Base-by-base conservation (phyloP, 1,284 basidiomycete genomes). In the Caloboletus inedulis region DNA sequence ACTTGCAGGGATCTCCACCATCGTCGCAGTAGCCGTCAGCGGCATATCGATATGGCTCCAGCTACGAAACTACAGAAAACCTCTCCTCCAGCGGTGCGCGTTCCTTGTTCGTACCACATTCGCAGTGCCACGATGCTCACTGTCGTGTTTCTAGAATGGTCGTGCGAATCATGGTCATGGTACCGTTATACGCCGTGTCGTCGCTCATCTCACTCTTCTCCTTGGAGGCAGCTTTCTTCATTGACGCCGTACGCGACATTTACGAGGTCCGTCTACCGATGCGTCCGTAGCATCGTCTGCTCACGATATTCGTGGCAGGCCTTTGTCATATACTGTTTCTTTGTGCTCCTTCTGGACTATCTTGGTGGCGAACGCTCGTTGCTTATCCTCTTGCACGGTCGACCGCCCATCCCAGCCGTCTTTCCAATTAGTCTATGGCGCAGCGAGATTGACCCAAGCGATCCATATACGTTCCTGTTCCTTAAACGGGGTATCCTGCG, bases 141-240 rank as follows among this genome's bases (percentile, higher is more conserved):
- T 13, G n/a, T 7, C 43, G 12, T 9, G 12, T 49, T 68, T 29
- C n/a, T 27, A 91, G 94, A 59, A 91, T 93, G 80, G 95, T 98
- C 45, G 83, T 98, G 37, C 82, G 97, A 54, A 97, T 99, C 66
- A 91, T 99, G 85, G 63, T 98, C 62, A 98, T 98, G 94, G 93
- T 98, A 3, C 94, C 95, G 2, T 76, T 98, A 43, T 98, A 98
- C 70, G 93, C 87, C 1, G 78, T 98, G 21, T 83, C 95, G 0
- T 96, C 93, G 3, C 77, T 96, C 61, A 94, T 98, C 58, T 94
- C 96, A 1, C 77, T 99, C 44, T 95, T 95, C 74, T 98, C 94
- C 0, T 77, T 98, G 49, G 88, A 96, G 64, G 91, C 92, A 1
- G 96, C 96, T 0, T 98, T 98, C 74, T 89, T 97, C 61, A 97